phyloP scores from a whole-genome alignment of 805 yeast genomes.

The Starmera dryadoides region DNA sequence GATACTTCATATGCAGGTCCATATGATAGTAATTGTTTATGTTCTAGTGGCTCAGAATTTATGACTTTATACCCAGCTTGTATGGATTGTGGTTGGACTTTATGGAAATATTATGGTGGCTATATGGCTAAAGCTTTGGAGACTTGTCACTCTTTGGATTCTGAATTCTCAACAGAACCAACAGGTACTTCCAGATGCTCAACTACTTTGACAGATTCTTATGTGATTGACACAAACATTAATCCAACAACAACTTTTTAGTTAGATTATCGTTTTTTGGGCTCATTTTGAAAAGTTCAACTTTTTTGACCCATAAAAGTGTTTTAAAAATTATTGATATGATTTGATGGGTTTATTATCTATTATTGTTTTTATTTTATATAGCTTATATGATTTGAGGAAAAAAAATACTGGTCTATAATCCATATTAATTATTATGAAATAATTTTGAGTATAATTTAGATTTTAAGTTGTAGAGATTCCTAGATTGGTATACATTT shows the following conservation, averaged over 20 bases:
- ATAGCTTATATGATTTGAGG: no score
- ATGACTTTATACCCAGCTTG: constrained; percentile 13
- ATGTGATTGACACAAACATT: constrained; percentile 2
- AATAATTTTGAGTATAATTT: no score
- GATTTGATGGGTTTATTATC: no score
- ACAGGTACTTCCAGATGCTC: constrained; percentile 21
- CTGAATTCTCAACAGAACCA: constrained; percentile 12
- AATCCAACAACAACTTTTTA: not conserved
- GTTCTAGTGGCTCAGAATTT: constrained; percentile 8
- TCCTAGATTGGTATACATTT: no score
- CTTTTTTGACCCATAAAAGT: no score
- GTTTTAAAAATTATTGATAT: no score
- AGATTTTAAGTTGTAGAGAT: no score
- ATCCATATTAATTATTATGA: no score
- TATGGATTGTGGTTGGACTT: constrained; percentile 28
- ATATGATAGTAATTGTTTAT: constrained; percentile 8
- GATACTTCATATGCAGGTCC: constrained; percentile 7
- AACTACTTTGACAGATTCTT: constrained; percentile 7
- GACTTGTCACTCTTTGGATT: constrained; percentile 10
- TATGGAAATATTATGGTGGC: constrained; percentile 21
- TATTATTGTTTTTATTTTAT: no score
- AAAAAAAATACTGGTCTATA: no score
- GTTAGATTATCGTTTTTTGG: no score
- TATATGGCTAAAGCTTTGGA: constrained; percentile 17
- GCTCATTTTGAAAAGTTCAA: no score